A percentile compares a stretch with the other conserved stretches of the same genome.
phyloP scores from a whole-genome alignment of 2,329 filamentous ascomycete species.

The Aspergillus pseudoviridinutans region DNA sequence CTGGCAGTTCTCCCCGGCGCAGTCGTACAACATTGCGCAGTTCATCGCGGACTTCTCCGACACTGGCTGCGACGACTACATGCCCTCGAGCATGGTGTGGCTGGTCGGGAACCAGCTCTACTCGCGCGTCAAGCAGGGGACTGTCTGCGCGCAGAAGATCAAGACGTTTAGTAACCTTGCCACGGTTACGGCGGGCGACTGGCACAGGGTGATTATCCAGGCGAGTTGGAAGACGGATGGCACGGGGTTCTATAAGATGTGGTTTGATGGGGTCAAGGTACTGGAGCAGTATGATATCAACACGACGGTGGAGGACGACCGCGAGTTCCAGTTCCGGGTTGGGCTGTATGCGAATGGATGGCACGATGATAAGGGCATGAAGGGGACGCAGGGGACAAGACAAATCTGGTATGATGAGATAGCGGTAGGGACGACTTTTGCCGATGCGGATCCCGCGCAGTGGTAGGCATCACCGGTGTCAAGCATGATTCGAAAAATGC shows the following conservation, averaged over 20 bases:
- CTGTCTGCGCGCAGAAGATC: constrained; percentile 35
- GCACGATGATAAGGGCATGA: constrained; percentile 41
- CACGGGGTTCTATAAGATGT: constrained; percentile 46
- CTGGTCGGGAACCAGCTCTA: constrained; percentile 42
- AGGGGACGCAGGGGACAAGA: constrained; percentile 41
- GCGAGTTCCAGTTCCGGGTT: constrained; percentile 43
- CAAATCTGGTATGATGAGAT: constrained; percentile 52
- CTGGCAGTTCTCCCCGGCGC: constrained; percentile 45
- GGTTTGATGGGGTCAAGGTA: constrained; percentile 46
- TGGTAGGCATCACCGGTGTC: neutral
- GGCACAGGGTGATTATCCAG: constrained; percentile 48
- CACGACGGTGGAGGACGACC: constrained; percentile 46
- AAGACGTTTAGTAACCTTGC: constrained; percentile 31
- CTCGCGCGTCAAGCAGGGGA: constrained; percentile 42
- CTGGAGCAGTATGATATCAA: constrained; percentile 36
- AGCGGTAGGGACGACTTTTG: constrained; percentile 40
- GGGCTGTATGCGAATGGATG: constrained; percentile 51
- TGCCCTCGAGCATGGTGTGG: constrained; percentile 50
- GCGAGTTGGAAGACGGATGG: constrained; percentile 44
- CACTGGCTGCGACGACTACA: constrained; percentile 45
- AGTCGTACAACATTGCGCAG: constrained; percentile 49
- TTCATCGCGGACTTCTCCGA: constrained; percentile 50
- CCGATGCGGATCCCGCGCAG: constrained; percentile 35
- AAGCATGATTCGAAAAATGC: too few species aligned
- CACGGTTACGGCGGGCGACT: constrained; percentile 42